phyloP scores from a whole-genome alignment of 2,329 filamentous ascomycete genomes.

The Aspergillus sp. region DNA sequence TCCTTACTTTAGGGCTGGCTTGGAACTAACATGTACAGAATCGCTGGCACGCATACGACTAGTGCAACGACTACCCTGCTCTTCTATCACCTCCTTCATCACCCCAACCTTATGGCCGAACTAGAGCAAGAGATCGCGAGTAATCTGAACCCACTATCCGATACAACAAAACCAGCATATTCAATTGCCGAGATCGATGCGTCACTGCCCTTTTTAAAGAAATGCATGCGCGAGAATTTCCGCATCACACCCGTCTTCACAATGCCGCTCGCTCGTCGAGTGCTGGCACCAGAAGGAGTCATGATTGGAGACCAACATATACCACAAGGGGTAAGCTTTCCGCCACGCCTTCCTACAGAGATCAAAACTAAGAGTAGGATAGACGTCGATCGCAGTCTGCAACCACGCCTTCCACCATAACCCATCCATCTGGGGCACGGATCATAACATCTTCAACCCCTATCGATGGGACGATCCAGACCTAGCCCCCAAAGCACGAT shows the following conservation, averaged over 20 bases:
- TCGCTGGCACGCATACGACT: slow-evolving; percentile 29
- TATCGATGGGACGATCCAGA: slow-evolving; percentile 18
- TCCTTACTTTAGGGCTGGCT: no score
- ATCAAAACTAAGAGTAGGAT: not conserved
- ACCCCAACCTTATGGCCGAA: slow-evolving; percentile 15
- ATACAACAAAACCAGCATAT: slow-evolving; percentile 5
- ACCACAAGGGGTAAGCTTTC: slow-evolving; percentile 16
- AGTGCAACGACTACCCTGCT: slow-evolving; percentile 22
- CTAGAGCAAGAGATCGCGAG: slow-evolving; percentile 1
- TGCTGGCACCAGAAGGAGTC: slow-evolving; percentile 17
- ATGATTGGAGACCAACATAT: slow-evolving; percentile 19
- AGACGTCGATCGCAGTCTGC: slow-evolving; percentile 26
- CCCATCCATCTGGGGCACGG: slow-evolving; percentile 21
- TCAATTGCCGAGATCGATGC: slow-evolving; percentile 16
- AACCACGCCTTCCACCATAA: slow-evolving; percentile 32
- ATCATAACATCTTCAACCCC: slow-evolving; percentile 26
- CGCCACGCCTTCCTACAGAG: not conserved
- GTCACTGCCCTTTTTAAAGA: slow-evolving; percentile 18
- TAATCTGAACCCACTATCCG: not conserved
- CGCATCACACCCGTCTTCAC: slow-evolving; percentile 29
- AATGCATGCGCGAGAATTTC: slow-evolving; percentile 28
- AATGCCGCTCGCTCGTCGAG: slow-evolving; percentile 24
- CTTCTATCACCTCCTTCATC: slow-evolving; percentile 26
- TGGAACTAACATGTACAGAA: slow-evolving; percentile 12
- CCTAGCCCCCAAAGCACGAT: slow-evolving; percentile 9